phyloP scores from a whole-genome alignment of 2,329 filamentous ascomycete species.

The Colletotrichum sp. region DNA sequence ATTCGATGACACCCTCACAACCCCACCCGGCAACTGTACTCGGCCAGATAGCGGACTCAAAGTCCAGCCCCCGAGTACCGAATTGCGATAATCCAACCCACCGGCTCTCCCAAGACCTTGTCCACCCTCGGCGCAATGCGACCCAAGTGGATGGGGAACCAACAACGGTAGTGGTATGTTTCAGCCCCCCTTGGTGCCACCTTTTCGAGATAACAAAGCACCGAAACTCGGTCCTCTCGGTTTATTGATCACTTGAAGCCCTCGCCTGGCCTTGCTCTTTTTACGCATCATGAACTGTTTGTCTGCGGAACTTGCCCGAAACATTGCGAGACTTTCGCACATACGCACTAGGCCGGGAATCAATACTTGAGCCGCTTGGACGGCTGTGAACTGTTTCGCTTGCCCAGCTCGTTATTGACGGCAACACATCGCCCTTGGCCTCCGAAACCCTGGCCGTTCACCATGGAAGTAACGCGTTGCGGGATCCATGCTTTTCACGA shows the following conservation, averaged over 20 bases:
- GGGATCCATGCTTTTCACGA: constrained; percentile 44
- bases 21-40: neutral
- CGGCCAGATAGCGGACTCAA: neutral
- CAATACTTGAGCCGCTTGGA: neutral
- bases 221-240: constrained; percentile 11
- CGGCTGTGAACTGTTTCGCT: neutral
- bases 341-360: too few relatives aligned
- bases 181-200: neutral
- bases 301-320: neutral
- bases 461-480: constrained; percentile 33
- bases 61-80: neutral
- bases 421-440: neutral
- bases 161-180: neutral
- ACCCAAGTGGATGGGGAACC: neutral
- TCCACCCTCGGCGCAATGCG: neutral
- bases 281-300: neutral
- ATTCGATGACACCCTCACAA: neutral
- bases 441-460: neutral
- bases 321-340: neutral
- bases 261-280: neutral
- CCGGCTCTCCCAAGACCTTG: neutral
- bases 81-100: neutral
- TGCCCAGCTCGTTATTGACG: neutral
- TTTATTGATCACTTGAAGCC: neutral
- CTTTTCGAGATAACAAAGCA: neutral